Conservation (phyloP, 139 green algal species). For the Auxenochlorella pyrenoidosa region DNA sequence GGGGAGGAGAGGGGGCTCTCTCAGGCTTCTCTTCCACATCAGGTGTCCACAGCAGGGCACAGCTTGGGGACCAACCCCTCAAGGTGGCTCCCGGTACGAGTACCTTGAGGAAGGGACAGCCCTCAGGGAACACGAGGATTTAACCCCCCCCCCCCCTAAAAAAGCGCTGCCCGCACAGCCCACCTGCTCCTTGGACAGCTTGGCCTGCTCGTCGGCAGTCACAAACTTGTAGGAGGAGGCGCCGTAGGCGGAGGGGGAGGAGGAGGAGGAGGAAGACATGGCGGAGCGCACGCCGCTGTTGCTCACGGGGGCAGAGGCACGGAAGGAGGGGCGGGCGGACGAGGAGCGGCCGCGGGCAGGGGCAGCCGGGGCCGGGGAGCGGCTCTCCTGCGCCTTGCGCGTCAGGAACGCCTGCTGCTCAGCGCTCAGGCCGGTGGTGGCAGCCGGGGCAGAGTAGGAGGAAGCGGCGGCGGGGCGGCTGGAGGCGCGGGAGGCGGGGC, state of each 20-base stretch:
- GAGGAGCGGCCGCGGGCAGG: slow-evolving; percentile 4
- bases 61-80: no score
- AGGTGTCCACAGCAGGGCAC: no score
- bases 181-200: slow-evolving; percentile 3
- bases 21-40: no score
- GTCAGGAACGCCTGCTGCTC: slow-evolving; percentile 19
- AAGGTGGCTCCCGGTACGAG: no score
- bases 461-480: background rate
- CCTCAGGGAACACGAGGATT: no score
- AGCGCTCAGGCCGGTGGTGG: background rate
- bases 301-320: background rate
- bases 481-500: background rate
- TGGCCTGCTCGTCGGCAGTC: slow-evolving; percentile 3
- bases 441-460: no score
- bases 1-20: no score
- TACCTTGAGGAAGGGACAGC: no score
- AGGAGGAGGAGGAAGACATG: background rate
- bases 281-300: background rate
- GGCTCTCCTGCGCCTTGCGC: background rate
- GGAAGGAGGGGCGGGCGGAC: background rate
- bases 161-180: no score
- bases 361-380: background rate
- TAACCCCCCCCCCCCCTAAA: no score
- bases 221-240: background rate
- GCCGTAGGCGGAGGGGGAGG: background rate